Evolutionary conservation across 2,329 filamentous ascomycete species (phyloP), one percentile per base, ranked within the genome.

Genomic region (Volutella citrinella): DNA sequence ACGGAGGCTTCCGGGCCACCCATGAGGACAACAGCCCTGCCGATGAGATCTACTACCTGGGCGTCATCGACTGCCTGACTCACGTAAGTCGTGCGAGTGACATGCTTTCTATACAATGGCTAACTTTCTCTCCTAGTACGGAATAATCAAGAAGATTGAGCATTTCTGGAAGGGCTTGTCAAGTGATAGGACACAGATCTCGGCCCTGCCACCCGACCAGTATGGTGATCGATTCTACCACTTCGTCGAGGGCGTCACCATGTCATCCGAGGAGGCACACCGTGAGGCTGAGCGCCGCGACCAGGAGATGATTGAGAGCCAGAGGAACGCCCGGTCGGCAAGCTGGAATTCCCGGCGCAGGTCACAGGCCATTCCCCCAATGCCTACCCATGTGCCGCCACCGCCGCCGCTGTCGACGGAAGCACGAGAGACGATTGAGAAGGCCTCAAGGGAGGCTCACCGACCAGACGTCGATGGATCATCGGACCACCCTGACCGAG

Each of bases 61-160:
- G 93, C 21, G 94, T 98, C 52, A 98, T 98, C 61, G 93, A 98
- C 64, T 98, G 93, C 62, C 71, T 98, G 53, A 98, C 93, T 52
- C 88, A 96, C 61, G 89, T 95, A 75, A 79, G 87, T 78, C 33
- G 20, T 7, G n/a, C n/a, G n/a, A n/a, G n/a, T n/a, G n/a, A n/a
- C n/a, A n/a, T n/a, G n/a, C n/a, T n/a, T n/a, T n/a, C n/a, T n/a
- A n/a, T n/a, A n/a, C n/a, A n/a, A n/a, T n/a, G n/a, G n/a, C n/a
- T n/a, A n/a, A n/a, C n/a, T n/a, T n/a, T n/a, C n/a, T n/a, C n/a
- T n/a, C 35, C 17, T 52, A 95, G 87, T 98, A 97, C 61, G 89
- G 89, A 48, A 80, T 90, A 46, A 78, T 95, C 63, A 98, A 98
- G 68, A 91, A 93, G 58, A 78, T 91, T 42, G 93, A 98, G 63